Base-by-base conservation (phyloP, 805 yeast species). In the Wickerhamiella hasegawae region DNA sequence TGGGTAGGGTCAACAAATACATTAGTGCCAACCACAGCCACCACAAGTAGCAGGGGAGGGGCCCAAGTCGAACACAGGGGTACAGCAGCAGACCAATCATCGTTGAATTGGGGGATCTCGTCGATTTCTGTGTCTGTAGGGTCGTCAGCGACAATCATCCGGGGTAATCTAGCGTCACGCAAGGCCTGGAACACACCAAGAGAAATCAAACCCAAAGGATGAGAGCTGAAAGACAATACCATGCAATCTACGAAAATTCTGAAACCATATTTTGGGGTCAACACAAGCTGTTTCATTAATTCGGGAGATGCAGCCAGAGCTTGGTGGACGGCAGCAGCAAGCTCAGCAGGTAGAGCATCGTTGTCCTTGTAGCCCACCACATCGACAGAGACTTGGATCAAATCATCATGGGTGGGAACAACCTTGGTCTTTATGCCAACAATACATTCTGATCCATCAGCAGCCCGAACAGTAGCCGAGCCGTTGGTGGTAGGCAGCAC, bases 371-470 rank as follows among this genome's bases (percentile, higher is more conserved):
- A 65, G 1, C 90, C 90, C 16, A 53, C 40, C 11, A 57, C 46
- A 46, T 81, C 94, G 12, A 87, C 73, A 36, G 81, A 93, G 20
- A 84, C 74, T 31, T 73, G 73, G 8, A 85, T 60, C 25, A 82
- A 57, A 40, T 42, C 56, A 40, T 42, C 34, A n/a, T 37, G 32
- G n/a, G 40, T 38, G 21, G 34, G 33, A 12, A 81, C 79, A 3
- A 85, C 95, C 47, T 79, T 78, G 10, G 85, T 71, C 57, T 90
- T 90, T 32, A 87, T 68, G 49, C 96, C 90, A 4, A 83, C 87
- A 23, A 90, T 76, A 47, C 94, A 83, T 57, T 90, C 97, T 41
- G 83, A 72, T 17, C 98, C 97, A 55, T 87, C 97, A 33, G 79
- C 68, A 23, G 83, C 68, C 43, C 84, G 68, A 15, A 87, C 71